Base-by-base conservation (phyloP, 257 asterid genomes). In the Thymus quinquecostatus region DNA sequence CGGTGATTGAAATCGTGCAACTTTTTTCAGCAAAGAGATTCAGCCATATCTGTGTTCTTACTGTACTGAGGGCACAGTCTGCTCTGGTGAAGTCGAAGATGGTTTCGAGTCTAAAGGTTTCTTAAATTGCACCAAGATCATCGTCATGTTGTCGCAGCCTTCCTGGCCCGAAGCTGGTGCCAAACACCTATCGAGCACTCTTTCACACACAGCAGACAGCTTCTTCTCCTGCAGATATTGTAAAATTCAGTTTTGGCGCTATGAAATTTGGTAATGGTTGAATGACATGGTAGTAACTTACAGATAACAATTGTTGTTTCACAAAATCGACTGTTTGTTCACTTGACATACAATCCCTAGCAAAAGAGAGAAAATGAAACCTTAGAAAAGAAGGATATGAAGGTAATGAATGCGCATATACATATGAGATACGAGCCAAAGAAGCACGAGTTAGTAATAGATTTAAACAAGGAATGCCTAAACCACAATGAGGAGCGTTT, bases 101-200 rank as follows among this genome's bases (percentile, higher is more conserved):
- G 62, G 32, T 58, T 63, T 83, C 10, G 51, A 11, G 44, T 14
- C 14, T n/a, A 14, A 28, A 34, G 77, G 76, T 79, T 84, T 84
- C 68, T 88, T 89, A 82, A 95, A 81, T 77, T 88, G 98, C 69
- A 95, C 92, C 72, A 94, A 73, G 65, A 94, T 85, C 97, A 94
- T 94, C 10, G 99, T 94, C 99, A 91, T 89, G 86, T 95, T 95
- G 72, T 95, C 97, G 33, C 98, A 88, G 65, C 99, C 99, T 75
- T 88, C 97, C 66, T 88, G 90, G 36, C 95, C 99, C 27, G 93
- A 82, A 36, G 89, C 44, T 14, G 99, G 97, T 0, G 99, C 95
- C 90, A 95, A 78, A 80, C 99, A 95, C 77, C 43, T 75, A 71
- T 92, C 96, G 47, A 95, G 78, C 55, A 78, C 85, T 76, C 62